These are phyloP conservation scores for Aspergillus cavernicola DNA, from an alignment of 495 filamentous ascomycete genomes.

Conservation along the genomic window DNA sequence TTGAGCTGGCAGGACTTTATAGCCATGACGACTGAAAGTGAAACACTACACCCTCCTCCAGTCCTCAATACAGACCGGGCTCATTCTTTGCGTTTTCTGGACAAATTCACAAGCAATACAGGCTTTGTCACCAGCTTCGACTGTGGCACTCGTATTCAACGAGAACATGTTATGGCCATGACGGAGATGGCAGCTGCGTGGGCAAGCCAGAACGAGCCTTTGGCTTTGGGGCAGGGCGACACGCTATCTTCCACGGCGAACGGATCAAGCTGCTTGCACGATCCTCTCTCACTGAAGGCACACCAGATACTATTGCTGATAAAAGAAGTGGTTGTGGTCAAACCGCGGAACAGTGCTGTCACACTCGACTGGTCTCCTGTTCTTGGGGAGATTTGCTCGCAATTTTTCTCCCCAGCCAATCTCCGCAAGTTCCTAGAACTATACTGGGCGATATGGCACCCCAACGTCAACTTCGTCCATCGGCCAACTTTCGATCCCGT, in stretches of 20 bases:
- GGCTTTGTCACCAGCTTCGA: constrained; percentile 23
- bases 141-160: constrained; percentile 18
- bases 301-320: constrained; percentile 23
- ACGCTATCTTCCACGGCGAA: too few relatives aligned
- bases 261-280: constrained; percentile 17
- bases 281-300: constrained; percentile 21
- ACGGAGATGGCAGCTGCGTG: neutral
- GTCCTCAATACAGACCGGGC: neutral
- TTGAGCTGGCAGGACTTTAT: neutral
- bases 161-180: constrained; percentile 12
- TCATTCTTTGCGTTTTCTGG: constrained; percentile 17
- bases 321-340: constrained; percentile 24
- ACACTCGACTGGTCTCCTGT: constrained; percentile 20
- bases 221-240: too few relatives aligned
- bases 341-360: constrained; percentile 24
- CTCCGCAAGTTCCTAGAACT: constrained; percentile 14
- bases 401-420: constrained; percentile 24
- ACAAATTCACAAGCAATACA: constrained; percentile 23
- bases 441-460: constrained; percentile 26
- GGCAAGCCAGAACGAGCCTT: too few relatives aligned
- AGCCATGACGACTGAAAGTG: neutral
- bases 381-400: constrained; percentile 15
- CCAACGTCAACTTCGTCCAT: constrained; percentile 24
- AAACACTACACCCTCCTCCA: neutral
- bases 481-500: constrained; percentile 19